Evolutionary conservation across 257 asterid genomes (phyloP).

Genomic region (Buddleja alternifolia): DNA sequence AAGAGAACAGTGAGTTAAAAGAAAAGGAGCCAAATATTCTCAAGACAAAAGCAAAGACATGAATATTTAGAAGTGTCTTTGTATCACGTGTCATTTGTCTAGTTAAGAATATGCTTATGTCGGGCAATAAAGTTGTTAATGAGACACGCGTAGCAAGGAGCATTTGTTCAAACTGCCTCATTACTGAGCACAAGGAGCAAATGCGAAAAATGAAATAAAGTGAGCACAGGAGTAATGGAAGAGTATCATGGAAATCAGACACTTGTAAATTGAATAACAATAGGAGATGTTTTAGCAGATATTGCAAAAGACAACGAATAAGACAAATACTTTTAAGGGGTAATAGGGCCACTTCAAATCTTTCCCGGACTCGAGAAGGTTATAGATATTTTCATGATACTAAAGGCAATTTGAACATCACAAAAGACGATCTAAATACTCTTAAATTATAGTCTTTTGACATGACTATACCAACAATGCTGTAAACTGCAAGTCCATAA

Average conservation of each 20-base stretch:
- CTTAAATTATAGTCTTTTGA: background rate
- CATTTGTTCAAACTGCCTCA: background rate
- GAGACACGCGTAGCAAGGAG: background rate
- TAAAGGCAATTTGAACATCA: background rate
- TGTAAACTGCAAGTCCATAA: background rate
- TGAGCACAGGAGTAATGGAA: background rate
- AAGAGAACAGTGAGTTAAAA: background rate
- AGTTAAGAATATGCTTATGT: background rate
- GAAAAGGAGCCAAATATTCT: background rate
- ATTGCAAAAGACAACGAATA: background rate
- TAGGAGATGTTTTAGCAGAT: background rate
- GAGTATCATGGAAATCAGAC: constrained; percentile 1
- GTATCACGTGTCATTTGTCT: background rate
- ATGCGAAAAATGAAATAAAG: background rate
- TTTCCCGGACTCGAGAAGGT: constrained; percentile 6
- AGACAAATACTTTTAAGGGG: background rate
- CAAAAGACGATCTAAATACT: background rate
- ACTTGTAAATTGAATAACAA: background rate
- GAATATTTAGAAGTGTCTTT: background rate
- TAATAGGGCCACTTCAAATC: background rate
- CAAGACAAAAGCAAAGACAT: background rate
- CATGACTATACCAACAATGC: background rate
- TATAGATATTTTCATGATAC: constrained; percentile 3
- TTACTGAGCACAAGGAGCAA: background rate
- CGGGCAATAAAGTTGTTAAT: background rate